These are phyloP conservation scores for Talaromyces marneffei DNA, from an alignment of 2,329 filamentous ascomycete species.

Conservation along the genomic window DNA sequence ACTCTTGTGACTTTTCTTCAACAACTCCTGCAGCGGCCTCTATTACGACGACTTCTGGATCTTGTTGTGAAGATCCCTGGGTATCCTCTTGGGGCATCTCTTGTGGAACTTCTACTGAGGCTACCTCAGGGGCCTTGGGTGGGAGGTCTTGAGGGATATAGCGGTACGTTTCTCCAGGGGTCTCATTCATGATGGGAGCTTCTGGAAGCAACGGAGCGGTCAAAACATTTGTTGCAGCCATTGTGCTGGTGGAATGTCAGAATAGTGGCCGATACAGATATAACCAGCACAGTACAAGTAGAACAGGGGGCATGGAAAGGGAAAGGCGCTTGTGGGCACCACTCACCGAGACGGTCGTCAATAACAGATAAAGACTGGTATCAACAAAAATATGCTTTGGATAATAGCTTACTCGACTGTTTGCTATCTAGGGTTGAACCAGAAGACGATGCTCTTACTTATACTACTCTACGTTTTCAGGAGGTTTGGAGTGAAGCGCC, in stretches of 20 bases:
- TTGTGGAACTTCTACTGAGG: background rate
- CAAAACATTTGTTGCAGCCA: slow-evolving; percentile 10
- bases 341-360: background rate
- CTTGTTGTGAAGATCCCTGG: background rate
- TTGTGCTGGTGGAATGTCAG: background rate
- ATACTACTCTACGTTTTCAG: background rate
- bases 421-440: slow-evolving; percentile 13
- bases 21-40: background rate
- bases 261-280: background rate
- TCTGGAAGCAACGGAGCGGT: slow-evolving; percentile 2
- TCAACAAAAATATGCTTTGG: background rate
- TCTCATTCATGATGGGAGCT: slow-evolving; percentile 1
- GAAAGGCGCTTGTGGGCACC: background rate
- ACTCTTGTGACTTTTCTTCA: background rate
- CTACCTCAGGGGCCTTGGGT: background rate
- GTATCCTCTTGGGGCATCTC: background rate
- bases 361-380: background rate
- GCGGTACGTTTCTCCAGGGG: background rate
- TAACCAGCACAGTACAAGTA: background rate
- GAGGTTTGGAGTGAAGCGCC: background rate
- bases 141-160: background rate
- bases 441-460: slow-evolving; percentile 15
- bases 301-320: background rate
- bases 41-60: background rate
- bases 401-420: background rate